Percentiles rank a stretch among this genome's conserved stretches.
phyloP scores from a whole-genome alignment of 768 basidiomycete species.

The Tubosaeta sp. region DNA sequence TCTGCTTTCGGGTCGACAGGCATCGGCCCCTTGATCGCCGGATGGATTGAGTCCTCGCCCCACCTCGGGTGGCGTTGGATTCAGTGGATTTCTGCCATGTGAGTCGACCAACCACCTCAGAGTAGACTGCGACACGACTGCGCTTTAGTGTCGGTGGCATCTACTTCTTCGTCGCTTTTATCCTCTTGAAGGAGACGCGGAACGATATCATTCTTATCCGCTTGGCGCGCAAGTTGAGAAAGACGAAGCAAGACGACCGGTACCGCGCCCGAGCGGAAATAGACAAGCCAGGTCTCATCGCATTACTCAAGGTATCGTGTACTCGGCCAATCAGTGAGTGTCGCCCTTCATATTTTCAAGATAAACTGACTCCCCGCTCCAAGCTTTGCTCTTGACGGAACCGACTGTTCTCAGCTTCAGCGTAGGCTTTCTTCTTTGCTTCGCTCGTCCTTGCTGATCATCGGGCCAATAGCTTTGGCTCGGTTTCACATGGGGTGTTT shows the following conservation, averaged over 20 bases:
- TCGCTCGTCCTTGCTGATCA: conserved; percentile 2
- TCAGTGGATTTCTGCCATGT: conserved; percentile 76
- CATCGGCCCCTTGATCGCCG: conserved; percentile 58
- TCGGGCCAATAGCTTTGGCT: conserved; percentile 52
- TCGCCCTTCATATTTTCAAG: neutral
- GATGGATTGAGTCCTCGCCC: conserved; percentile 61
- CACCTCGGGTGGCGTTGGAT: conserved; percentile 77
- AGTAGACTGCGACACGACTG: neutral
- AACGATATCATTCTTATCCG: conserved; percentile 63
- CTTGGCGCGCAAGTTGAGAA: conserved; percentile 58
- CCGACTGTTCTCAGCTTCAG: conserved; percentile 72
- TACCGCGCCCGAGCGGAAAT: conserved; percentile 64
- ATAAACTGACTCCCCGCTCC: neutral
- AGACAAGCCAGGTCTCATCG: conserved; percentile 50
- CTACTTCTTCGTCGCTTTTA: conserved; percentile 45
- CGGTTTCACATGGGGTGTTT: conserved; percentile 72
- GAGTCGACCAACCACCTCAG: conserved; percentile 3
- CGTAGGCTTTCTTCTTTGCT: conserved; percentile 36
- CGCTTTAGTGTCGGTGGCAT: conserved; percentile 45
- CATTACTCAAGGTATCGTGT: conserved; percentile 65
- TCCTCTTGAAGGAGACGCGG: conserved; percentile 72
- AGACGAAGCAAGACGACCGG: conserved; percentile 57
- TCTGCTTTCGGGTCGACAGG: conserved; percentile 59
- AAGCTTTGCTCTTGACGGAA: conserved; percentile 40
- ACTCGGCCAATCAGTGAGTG: conserved; percentile 67